Conservation (phyloP, 176 grass and related monocot species). For the Pontederia paniculata region DNA sequence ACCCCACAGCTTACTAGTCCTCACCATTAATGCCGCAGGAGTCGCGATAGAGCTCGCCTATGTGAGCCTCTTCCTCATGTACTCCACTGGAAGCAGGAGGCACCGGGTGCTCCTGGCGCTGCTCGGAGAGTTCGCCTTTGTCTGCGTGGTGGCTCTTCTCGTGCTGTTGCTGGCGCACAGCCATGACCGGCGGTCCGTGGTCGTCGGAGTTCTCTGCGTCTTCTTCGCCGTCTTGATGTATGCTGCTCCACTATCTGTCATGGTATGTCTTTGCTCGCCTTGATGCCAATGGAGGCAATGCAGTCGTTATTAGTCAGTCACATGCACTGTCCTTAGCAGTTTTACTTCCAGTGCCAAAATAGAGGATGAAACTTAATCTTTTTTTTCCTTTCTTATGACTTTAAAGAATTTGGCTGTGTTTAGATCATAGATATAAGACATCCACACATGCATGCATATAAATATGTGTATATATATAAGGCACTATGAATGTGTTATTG, state of each 20-base stretch:
- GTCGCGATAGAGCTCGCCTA: conserved; percentile 70
- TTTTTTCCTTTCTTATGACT: too few relatives aligned
- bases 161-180: conserved; percentile 48
- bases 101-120: conserved; percentile 39
- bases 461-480: too few relatives aligned
- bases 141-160: conserved; percentile 27
- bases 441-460: too few relatives aligned
- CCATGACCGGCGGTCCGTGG: conserved; percentile 44
- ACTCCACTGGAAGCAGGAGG: conserved; percentile 31
- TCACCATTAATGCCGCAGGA: conserved; percentile 89
- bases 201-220: conserved; percentile 81
- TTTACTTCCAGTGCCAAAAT: not conserved
- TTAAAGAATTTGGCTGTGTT: too few relatives aligned
- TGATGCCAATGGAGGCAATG: not conserved
- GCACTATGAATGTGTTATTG: too few relatives aligned
- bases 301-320: not conserved
- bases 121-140: conserved; percentile 42
- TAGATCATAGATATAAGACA: too few relatives aligned
- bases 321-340: not conserved
- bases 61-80: conserved; percentile 64
- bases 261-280: conserved; percentile 36
- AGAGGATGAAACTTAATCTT: too few relatives aligned
- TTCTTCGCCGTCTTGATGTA: conserved; percentile 79
- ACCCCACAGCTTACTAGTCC: conserved; percentile 73
- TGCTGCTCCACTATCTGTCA: conserved; percentile 75